Evolutionary conservation across 805 yeast genomes (phyloP), one percentile per base, ranked within the genome.

Genomic region (Wickerhamiella allomyrinae): DNA sequence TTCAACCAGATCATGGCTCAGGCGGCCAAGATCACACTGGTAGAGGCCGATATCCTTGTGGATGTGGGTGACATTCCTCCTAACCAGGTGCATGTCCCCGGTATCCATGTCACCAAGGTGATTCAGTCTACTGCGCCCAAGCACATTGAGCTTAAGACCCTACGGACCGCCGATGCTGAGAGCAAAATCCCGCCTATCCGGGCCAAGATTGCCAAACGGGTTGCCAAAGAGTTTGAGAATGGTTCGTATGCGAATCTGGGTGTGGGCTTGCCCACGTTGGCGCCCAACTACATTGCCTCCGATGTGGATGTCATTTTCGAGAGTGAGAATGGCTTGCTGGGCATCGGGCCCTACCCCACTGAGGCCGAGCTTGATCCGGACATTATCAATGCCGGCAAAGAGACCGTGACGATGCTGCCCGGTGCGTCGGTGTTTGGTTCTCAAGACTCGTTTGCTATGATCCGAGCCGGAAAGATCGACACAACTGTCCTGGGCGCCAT

Each of bases 371-470:
- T 65, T 34, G 71, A 68, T 46, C 60, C 73, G 3, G 74, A 70
- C 47, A 47, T 65, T 47, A 67, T 69, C 45, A 70, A 70, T 46
- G 73, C 74, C 9, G 74, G 75, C 20, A 70, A 70, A 49, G 74
- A 70, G 56, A 66, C 74, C 3, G 67, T 67, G 23, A 69, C 74
- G 1, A 51, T 70, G 44, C 50, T 53, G 6, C 56, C 62, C 13
- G 74, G 74, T n/a, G 71, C 70, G 1, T 61, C 73, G 0, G 53
- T 68, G 14, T 70, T 70, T 49, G 70, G 71, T 2, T 66, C 71
- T 5, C 73, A 67, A 40, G 73, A 68, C 47, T 66, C 72, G n/a
- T 70, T 70, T 46, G 67, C 63, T 22, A 65, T 70, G 69, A 70
- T 70, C 36, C 59, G 75, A 29, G 58, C 68, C 5, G 74, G 74